These are phyloP conservation scores for Ziziphus jujuba DNA, from an alignment of 306 rosid species.

Conservation along the genomic window DNA sequence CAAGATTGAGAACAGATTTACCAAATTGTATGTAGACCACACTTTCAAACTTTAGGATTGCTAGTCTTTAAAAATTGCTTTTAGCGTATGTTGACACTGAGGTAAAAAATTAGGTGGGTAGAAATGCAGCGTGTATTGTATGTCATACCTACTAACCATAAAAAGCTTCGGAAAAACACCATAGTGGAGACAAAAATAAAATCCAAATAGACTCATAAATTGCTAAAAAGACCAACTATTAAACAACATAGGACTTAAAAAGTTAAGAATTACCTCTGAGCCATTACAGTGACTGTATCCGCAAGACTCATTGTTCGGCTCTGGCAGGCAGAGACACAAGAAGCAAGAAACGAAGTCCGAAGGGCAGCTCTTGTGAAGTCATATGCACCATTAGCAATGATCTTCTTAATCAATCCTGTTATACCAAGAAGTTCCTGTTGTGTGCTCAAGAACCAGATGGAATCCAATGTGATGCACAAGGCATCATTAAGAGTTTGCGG, in stretches of 20 bases:
- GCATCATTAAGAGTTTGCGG: constrained; percentile 82
- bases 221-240: neutral
- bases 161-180: neutral
- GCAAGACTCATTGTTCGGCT: constrained; percentile 79
- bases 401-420: constrained; percentile 58
- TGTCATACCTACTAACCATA: neutral
- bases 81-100: no score
- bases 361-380: constrained; percentile 86
- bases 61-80: no score
- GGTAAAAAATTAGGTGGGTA: no score
- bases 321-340: constrained; percentile 94
- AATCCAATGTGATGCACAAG: constrained; percentile 74
- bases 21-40: no score
- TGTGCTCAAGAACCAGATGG: constrained; percentile 80
- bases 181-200: neutral
- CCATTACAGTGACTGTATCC: constrained; percentile 81
- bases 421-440: constrained; percentile 64
- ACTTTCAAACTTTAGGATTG: no score
- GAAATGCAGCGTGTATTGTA: no score
- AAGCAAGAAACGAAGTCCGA: constrained; percentile 85
- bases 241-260: neutral
- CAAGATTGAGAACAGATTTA: no score
- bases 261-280: constrained; percentile 52
- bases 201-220: neutral
- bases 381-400: constrained; percentile 69